phyloP scores from a whole-genome alignment of 306 rosid species.

The Echinosophora koreensis region DNA sequence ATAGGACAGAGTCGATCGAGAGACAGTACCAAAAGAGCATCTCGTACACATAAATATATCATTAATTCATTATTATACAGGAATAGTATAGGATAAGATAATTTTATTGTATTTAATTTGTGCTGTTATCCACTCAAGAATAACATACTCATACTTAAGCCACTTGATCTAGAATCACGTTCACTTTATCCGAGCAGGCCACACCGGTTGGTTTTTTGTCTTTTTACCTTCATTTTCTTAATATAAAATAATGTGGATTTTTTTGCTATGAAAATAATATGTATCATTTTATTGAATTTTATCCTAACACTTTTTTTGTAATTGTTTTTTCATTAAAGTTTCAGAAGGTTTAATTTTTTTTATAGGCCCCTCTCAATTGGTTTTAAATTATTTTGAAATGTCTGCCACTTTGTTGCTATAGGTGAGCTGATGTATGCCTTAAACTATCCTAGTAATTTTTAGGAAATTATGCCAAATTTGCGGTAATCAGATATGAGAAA shows the following conservation, averaged over 20 bases:
- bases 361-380: neutral
- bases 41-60: too few relatives aligned
- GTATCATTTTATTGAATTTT: neutral
- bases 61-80: too few relatives aligned
- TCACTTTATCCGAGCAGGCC: neutral
- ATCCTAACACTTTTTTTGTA: neutral
- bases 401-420: neutral
- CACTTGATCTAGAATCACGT: neutral
- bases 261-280: too few relatives aligned
- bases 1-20: too few relatives aligned
- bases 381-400: neutral
- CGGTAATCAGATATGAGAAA: too few relatives aligned
- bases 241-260: too few relatives aligned
- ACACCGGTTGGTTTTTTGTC: neutral
- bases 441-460: constrained; percentile 8
- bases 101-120: neutral
- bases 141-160: neutral
- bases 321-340: neutral
- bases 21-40: too few relatives aligned
- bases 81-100: too few relatives aligned
- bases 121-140: neutral
- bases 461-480: too few relatives aligned
- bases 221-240: neutral
- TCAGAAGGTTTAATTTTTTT: neutral
- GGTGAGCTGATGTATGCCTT: neutral